phyloP scores from a whole-genome alignment of 441 rosid species.

The Sinapis alba region DNA sequence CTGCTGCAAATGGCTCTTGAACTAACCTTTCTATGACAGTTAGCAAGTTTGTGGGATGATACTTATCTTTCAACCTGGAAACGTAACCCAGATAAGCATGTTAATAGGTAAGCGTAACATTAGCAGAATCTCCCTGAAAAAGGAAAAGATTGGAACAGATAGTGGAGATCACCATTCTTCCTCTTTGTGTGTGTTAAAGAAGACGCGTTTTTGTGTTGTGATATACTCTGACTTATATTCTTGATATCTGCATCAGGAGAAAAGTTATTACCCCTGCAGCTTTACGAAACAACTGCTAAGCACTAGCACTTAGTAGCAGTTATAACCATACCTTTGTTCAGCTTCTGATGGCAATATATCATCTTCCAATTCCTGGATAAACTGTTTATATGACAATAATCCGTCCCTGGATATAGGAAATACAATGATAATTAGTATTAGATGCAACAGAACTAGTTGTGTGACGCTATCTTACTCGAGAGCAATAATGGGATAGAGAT shows the following conservation, averaged over 20 bases:
- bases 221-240: conserved; percentile 92
- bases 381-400: conserved; percentile 98
- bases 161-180: conserved; percentile 76
- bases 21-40: conserved; percentile 81
- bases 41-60: conserved; percentile 91
- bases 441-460: too few species aligned
- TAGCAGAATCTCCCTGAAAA: conserved; percentile 15
- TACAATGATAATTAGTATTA: neutral
- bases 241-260: conserved; percentile 70
- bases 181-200: conserved; percentile 81
- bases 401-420: conserved; percentile 72
- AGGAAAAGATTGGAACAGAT: conserved; percentile 7
- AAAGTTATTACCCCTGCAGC: conserved; percentile 14
- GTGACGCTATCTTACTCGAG: neutral
- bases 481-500: neutral
- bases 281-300: conserved; percentile 9
- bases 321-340: conserved; percentile 74
- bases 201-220: conserved; percentile 87
- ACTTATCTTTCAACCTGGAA: conserved; percentile 87
- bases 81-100: conserved; percentile 5
- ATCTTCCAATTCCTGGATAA: conserved; percentile 99
- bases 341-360: conserved; percentile 97
- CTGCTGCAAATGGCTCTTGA: conserved; percentile 5
- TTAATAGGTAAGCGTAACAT: neutral
- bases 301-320: neutral